Evolutionary conservation across 768 basidiomycete genomes (phyloP), one percentile per base, ranked within the genome.

Genomic region (Xanthoconium purpureum): DNA sequence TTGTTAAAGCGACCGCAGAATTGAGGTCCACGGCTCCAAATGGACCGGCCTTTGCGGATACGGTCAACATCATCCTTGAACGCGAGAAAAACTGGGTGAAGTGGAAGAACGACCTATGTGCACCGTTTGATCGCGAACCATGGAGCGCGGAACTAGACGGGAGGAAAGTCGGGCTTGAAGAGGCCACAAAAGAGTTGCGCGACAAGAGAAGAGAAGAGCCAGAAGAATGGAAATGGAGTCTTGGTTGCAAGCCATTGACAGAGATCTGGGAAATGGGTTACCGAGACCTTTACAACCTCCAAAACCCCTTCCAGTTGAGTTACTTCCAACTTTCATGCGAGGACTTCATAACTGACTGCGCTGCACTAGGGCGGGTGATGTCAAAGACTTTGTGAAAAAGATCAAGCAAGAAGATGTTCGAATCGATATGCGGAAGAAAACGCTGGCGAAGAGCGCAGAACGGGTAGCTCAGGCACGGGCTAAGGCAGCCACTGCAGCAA

Each of bases 41-140:
- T 56, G 92, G 92, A 1, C 80, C 86, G 11, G 76, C 79, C 30
- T 91, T 94, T 68, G 80, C 87, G 1, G 89, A 91, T 13, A 89
- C 89, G 0, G 85, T 89, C 28, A 75, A 69, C 50, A 75, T 80
- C 10, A 86, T 94, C 36, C 76, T 94, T 7, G 85, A 90, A 61
- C 79, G 92, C 49, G 93, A 95, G 73, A 86, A 84, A 68, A 94
- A 92, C 64, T 95, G 93, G 93, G 84, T 91, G 5, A 83, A 81
- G 59, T 94, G 91, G 92, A 94, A 94, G 74, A 89, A 89, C 60
- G 85, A 89, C 40, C 71, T 88, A 3, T 94, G 92, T 66, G 75
- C 82, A 15, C 82, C 87, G 4, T 94, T 94, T 65, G 89, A 91
- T 66, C 85, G 85, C 62, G 84, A 84, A 38, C 78, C 88, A 6